These are phyloP conservation scores for Pseudogymnoascus verrucosus DNA, from an alignment of 2,329 filamentous ascomycete species.

Conservation along the genomic window DNA sequence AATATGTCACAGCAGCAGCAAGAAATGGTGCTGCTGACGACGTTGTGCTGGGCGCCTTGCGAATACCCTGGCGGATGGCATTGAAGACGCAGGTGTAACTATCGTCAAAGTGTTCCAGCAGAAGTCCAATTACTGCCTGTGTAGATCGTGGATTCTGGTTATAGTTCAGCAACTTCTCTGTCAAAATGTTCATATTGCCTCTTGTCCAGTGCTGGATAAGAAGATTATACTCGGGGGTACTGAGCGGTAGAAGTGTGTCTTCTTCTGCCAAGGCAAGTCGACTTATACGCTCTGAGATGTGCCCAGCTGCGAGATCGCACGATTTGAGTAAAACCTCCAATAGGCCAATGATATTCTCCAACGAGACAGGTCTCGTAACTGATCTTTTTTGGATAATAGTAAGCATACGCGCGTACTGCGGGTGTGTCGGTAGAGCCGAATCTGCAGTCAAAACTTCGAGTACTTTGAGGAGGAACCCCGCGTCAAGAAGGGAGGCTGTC, in stretches of 20 bases:
- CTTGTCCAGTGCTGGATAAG: constrained; percentile 38
- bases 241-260: constrained; percentile 35
- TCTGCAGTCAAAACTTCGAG: constrained; percentile 28
- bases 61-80: constrained; percentile 25
- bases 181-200: constrained; percentile 41
- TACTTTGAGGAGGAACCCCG: constrained; percentile 48
- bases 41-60: constrained; percentile 14
- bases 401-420: constrained; percentile 49
- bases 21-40: constrained; percentile 22
- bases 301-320: constrained; percentile 20
- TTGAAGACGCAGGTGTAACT: constrained; percentile 37
- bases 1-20: constrained; percentile 24
- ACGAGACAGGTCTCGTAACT: constrained; percentile 44
- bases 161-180: constrained; percentile 58
- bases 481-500: constrained; percentile 49
- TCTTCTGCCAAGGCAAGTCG: constrained; percentile 31
- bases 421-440: constrained; percentile 17
- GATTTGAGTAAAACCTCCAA: constrained; percentile 30
- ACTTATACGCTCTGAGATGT: constrained; percentile 34
- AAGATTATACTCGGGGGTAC: constrained; percentile 37
- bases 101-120: constrained; percentile 45
- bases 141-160: constrained; percentile 48
- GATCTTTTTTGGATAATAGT: constrained; percentile 42
- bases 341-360: constrained; percentile 44
- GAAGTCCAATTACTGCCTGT: constrained; percentile 46